Evolutionary conservation across 257 asterid species (phyloP), one percentile per base, ranked within the genome.

Genomic region (Galeopsis tetrahit): DNA sequence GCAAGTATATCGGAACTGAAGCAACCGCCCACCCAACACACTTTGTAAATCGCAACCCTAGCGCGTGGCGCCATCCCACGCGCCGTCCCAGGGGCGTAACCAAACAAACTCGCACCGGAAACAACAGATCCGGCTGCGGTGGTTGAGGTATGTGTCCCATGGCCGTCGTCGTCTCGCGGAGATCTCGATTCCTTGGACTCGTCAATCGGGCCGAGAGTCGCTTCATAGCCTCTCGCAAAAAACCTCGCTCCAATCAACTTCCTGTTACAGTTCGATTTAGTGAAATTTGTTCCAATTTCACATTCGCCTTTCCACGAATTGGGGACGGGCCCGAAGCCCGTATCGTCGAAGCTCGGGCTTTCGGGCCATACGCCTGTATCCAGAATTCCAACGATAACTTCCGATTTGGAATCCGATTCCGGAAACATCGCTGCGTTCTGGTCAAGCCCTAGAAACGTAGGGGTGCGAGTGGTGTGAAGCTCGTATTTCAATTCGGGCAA

Each of bases 281-380:
- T 85, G 80, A 95, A 95, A 17, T 88, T 90, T 0, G 94, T 91
- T 0, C 98, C 92, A 0, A 77, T 15, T 72, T 91, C 90, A 11
- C 98, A 95, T 10, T 73, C 83, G 0, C 99, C 98, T 78, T 69
- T 95, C 99, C 99, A 95, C 0, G 85, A 81, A 63, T 55, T 79
- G 2, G 98, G 99, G 0, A 91, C 56, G 1, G 96, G 81, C 5
- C 91, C 90, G 59, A 91, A 59, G 0, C 96, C 99, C 48, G 78
- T 68, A 34, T 91, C 99, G 7, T 82, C 91, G 55, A 70, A 92
- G 53, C 99, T 92, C 81, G 85, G 90, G 79, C 95, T 87, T 60
- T 92, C 99, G 7, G 99, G 99, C 98, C 99, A 95, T 4, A 79
- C 92, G 0, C 99, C 99, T 7, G 97, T 92, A 67, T 95, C 99